phyloP scores from a whole-genome alignment of 2,329 filamentous ascomycete genomes.

The Phaeosphaeriaceae sp. region DNA sequence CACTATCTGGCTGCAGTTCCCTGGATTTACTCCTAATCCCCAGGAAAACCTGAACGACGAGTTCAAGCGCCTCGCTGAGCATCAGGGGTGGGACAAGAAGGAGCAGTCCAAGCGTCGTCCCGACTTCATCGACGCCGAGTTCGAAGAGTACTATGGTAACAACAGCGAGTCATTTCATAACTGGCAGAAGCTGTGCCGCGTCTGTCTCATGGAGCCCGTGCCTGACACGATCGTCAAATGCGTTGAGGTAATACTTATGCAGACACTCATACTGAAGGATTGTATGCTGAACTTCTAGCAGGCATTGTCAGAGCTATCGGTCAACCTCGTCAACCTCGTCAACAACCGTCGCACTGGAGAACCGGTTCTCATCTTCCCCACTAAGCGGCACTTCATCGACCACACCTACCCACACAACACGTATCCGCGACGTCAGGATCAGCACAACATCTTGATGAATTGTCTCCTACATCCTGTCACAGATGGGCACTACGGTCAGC shows the following conservation, averaged over 20 bases:
- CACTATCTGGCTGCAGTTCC: background rate
- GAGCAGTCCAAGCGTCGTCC: conserved; percentile 2
- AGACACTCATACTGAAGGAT: too few relatives aligned
- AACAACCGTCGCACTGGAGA: background rate
- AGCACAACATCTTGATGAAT: background rate
- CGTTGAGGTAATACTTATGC: too few relatives aligned
- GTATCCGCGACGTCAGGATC: background rate
- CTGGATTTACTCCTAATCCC: conserved; percentile 3
- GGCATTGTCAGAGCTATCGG: too few relatives aligned
- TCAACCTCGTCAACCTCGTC: background rate
- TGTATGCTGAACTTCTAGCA: too few relatives aligned
- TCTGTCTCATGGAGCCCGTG: conserved; percentile 8
- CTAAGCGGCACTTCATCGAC: background rate
- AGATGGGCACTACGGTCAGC: background rate
- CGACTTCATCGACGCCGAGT: conserved; percentile 14
- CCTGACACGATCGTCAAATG: conserved; percentile 11
- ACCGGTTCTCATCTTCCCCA: background rate
- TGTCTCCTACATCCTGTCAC: background rate
- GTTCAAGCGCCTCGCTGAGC: conserved; percentile 18
- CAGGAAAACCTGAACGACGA: conserved; percentile 12
- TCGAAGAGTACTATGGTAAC: conserved; percentile 12
- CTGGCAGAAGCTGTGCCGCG: conserved; percentile 19
- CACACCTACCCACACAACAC: background rate
- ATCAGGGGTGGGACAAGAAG: conserved; percentile 14
- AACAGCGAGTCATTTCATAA: conserved; percentile 4